These are phyloP conservation scores for Periconia macrospinosa DNA, from an alignment of 2,329 filamentous ascomycete species.

Conservation along the genomic window DNA sequence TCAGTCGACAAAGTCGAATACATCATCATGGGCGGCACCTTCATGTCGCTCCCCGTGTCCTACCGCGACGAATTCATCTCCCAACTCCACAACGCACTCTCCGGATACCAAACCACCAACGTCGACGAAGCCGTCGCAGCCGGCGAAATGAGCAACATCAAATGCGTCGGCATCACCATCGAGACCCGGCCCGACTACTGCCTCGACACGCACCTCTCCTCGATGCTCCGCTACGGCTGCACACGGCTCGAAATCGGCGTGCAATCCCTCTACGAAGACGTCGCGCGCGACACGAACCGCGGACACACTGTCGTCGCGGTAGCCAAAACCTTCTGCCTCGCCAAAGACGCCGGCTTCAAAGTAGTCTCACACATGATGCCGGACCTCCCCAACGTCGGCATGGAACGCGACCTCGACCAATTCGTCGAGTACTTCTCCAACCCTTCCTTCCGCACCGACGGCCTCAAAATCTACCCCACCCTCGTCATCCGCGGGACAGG, in stretches of 20 bases:
- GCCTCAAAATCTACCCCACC: slow-evolving; percentile 96
- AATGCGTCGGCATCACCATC: slow-evolving; percentile 98
- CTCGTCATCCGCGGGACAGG: slow-evolving; percentile 96
- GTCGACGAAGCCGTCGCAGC: slow-evolving; percentile 95
- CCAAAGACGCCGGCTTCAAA: slow-evolving; percentile 98
- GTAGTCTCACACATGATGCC: slow-evolving; percentile 99
- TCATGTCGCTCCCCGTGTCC: slow-evolving; percentile 90
- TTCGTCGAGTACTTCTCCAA: slow-evolving; percentile 98
- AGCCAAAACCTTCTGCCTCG: slow-evolving; percentile 93
- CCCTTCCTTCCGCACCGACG: slow-evolving; percentile 92
- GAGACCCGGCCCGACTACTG: slow-evolving; percentile 98
- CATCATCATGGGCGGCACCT: slow-evolving; percentile 99
- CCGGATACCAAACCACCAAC: slow-evolving; percentile 89
- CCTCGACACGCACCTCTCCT: slow-evolving; percentile 88
- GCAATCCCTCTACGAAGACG: slow-evolving; percentile 95
- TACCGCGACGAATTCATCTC: slow-evolving; percentile 95
- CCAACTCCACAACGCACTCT: slow-evolving; percentile 94
- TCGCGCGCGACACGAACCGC: slow-evolving; percentile 95
- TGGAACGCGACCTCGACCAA: slow-evolving; percentile 96
- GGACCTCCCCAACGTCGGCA: slow-evolving; percentile 94
- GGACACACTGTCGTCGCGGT: slow-evolving; percentile 95
- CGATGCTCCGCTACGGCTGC: slow-evolving; percentile 97
- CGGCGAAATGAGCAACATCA: slow-evolving; percentile 94
- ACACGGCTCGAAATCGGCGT: slow-evolving; percentile 93
- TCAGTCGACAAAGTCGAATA: slow-evolving; percentile 99